phyloP scores from a whole-genome alignment of 352 stramenopile genomes.

The Ophiocytium majus region DNA sequence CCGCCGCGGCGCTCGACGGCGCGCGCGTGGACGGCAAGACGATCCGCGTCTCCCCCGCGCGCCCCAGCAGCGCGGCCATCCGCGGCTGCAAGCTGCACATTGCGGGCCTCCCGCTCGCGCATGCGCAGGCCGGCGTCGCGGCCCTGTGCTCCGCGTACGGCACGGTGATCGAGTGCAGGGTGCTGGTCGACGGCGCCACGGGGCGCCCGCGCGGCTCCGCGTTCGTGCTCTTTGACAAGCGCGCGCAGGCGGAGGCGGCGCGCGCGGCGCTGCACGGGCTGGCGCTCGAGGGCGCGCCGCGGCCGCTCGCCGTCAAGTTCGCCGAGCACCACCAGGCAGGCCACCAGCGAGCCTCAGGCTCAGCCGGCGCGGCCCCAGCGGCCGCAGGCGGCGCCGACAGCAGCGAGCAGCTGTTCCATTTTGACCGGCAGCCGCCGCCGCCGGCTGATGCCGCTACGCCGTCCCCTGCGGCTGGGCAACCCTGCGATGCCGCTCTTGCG shows the following conservation, averaged over 20 bases:
- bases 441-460: too few relatives aligned
- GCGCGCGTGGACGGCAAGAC: neutral
- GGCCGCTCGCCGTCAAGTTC: neutral
- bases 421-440: too few relatives aligned
- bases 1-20: conserved; percentile 1
- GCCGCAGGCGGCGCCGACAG: too few relatives aligned
- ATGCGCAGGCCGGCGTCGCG: neutral
- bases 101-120: neutral
- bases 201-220: neutral
- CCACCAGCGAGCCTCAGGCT: too few relatives aligned
- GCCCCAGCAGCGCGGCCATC: neutral
- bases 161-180: conserved; percentile 14
- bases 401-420: too few relatives aligned
- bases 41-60: neutral
- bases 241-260: neutral
- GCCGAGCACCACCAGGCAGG: neutral
- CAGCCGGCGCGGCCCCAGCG: too few relatives aligned
- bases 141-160: neutral
- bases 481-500: too few relatives aligned
- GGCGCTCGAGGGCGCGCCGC: neutral
- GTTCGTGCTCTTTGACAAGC: conserved; percentile 24
- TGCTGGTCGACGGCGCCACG: neutral
- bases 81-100: conserved; percentile 25
- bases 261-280: neutral
- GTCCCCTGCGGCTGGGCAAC: too few relatives aligned